Base-by-base conservation (phyloP, 2,329 filamentous ascomycete genomes). In the Cadophora malorum region DNA sequence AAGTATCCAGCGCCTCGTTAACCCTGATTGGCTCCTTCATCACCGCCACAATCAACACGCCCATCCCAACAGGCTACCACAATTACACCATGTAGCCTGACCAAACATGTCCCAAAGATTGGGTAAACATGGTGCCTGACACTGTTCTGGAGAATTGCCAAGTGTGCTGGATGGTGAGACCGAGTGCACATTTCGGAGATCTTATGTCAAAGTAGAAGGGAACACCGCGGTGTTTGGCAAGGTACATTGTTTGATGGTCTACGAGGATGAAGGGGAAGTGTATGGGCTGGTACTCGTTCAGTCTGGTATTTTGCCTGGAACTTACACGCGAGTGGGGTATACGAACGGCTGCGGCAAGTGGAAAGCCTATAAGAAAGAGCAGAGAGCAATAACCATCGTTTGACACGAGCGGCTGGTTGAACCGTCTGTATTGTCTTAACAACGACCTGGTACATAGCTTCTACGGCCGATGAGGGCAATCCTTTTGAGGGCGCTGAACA, bases 1-100 rank as follows among this genome's bases (percentile, higher is more conserved):
- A 55, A 55, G 52, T 55, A 5, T 55, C 25, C 16, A n/a, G 28
- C 16, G 52, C 52, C 25, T 55, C 28, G 5, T 33, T 55, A 19
- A 55, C 25, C 3, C 52, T 55, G 25, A 55, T 25, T 9, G 52
- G 52, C 14, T 55, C 52, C 25, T 31, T 33, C 1, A 55, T 55
- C 52, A 28, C 52, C 52, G 52, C 25, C 14, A 55, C 25, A 33
- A 55, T 55, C 25, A 55, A 33, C 52, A 33, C 52, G 9, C 52
- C 25, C 14, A 55, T 55, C 28, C 52, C 52, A 55, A 55, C 52
- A 8, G 25, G 52, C 23, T 55, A 55, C 25, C 19, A 33, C 14
- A 55, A 55, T 16, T 55, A 55, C 52, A 55, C 52, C 52, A 55
- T 55, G 52, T 19, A 14, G 25, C 23, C 28, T 8, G 52, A 33